Conservation (phyloP, 2,329 filamentous ascomycete genomes). For the Aspergillus japonicus region DNA sequence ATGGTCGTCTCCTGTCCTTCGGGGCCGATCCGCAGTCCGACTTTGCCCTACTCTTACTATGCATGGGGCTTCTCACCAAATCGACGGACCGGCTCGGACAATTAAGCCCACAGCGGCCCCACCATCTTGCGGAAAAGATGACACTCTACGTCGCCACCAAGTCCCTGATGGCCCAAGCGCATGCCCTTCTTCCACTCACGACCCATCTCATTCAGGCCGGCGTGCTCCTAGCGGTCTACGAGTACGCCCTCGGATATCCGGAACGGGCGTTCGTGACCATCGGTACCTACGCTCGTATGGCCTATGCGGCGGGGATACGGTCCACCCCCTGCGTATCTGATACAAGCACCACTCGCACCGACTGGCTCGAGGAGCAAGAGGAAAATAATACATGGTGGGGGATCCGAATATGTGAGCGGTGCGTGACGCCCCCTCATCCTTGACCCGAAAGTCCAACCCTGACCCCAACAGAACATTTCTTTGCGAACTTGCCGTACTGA, state of each 20-base stretch:
- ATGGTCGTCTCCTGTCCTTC: constrained; percentile 21
- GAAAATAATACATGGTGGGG: constrained; percentile 33
- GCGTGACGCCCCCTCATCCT: background rate
- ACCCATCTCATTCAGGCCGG: constrained; percentile 30
- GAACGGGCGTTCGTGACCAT: constrained; percentile 27
- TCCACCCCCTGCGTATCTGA: background rate
- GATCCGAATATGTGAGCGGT: constrained; percentile 31
- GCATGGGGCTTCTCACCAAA: constrained; percentile 25
- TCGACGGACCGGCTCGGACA: background rate
- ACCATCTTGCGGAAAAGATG: background rate
- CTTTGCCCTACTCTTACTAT: constrained; percentile 29
- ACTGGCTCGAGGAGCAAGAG: constrained; percentile 16
- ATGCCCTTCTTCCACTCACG: constrained; percentile 20
- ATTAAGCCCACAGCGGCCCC: background rate
- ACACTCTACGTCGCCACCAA: constrained; percentile 26
- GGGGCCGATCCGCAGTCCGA: constrained; percentile 16
- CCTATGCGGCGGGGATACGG: constrained; percentile 23
- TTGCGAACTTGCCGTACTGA: background rate
- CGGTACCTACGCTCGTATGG: constrained; percentile 26
- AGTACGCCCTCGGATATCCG: constrained; percentile 24
- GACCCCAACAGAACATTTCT: background rate
- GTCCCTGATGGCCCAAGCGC: constrained; percentile 26
- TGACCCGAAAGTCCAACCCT: too few relatives aligned
- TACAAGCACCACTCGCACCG: background rate
- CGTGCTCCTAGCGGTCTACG: constrained; percentile 28